Evolutionary conservation across 257 asterid genomes (phyloP), one percentile per base, ranked within the genome.

Genomic region (Coffea canephora): DNA sequence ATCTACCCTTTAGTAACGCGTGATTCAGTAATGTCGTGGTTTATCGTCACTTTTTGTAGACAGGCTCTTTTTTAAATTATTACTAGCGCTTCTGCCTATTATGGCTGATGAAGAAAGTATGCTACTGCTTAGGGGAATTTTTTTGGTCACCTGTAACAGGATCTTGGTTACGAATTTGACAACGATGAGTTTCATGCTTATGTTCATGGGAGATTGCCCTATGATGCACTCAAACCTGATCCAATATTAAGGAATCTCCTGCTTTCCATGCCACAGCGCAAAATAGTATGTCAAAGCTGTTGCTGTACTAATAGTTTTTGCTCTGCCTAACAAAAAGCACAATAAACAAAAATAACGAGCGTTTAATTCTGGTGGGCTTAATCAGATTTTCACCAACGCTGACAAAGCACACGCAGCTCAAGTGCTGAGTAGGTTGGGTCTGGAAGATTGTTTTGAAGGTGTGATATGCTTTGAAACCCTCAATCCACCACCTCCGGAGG

Each of bases 401-500:
- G 98, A 94, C 19, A 85, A 89, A 88, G 91, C 84, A 8, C 97
- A 93, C 71, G 96, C 84, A 34, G 91, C 88, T 21, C 81, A 86
- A 89, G 97, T 90, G 2, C 90, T 94, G 25, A 84, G 86, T 19
- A 86, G 87, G 82, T 10, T 91, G 89, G 96, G 96, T 16, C 78
- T 94, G 84, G 97, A 91, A 80, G 97, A 90, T 82, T 94, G 97
- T 84, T 94, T 94, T 85, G 95, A 94, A 13, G 97, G 92, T 59
- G 86, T 93, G 57, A 93, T 94, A 82, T 93, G 98, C 87, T 93
- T 91, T 25, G 98, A 94, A 85, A 93, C 97, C 50, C 93, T 94
- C 14, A 93, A 94, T 86, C 94, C 92, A 46, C 77, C 81, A 25
- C 52, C 76, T 4, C 75, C 45, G 25, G 57, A 5, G 75, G 75